A percentile compares a stretch with the other conserved stretches of the same genome.
Evolutionary conservation across 1,284 basidiomycete species (phyloP).

Genomic region (Marasmius tenuissimus): DNA sequence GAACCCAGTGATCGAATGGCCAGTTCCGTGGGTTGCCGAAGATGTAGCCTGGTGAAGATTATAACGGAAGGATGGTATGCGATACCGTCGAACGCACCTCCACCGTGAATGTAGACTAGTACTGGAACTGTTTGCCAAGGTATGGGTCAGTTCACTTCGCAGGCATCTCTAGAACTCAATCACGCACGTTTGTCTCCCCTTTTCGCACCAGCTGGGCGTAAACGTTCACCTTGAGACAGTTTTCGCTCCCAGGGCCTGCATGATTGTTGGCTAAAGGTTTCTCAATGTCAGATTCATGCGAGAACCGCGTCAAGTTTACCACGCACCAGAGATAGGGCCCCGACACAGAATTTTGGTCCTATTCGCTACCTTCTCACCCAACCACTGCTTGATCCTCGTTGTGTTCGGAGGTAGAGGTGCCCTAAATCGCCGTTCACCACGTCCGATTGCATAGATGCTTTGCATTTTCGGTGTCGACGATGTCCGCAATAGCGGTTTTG

Average conservation of each 20-base stretch:
- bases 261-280: conserved; percentile 40
- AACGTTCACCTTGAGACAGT: conserved; percentile 55
- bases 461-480: conserved; percentile 51
- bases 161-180: not conserved
- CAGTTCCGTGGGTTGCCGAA: conserved; percentile 58
- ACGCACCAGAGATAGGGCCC: conserved; percentile 46
- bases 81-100: conserved; percentile 34
- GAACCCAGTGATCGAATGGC: conserved; percentile 55
- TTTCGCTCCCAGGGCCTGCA: conserved; percentile 63
- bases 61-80: conserved; percentile 11
- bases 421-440: conserved; percentile 47
- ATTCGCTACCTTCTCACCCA: conserved; percentile 39
- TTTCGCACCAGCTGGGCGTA: conserved; percentile 45
- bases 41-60: conserved; percentile 40
- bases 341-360: conserved; percentile 54
- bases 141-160: not conserved
- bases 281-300: not conserved
- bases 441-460: conserved; percentile 51
- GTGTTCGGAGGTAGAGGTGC: conserved; percentile 46
- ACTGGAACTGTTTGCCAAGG: conserved; percentile 8
- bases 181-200: conserved; percentile 39
- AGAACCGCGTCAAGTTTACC: not conserved
- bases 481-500: conserved; percentile 20
- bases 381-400: conserved; percentile 31
- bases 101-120: conserved; percentile 67